phyloP scores from a whole-genome alignment of 768 basidiomycete genomes.

The Mycena metata region DNA sequence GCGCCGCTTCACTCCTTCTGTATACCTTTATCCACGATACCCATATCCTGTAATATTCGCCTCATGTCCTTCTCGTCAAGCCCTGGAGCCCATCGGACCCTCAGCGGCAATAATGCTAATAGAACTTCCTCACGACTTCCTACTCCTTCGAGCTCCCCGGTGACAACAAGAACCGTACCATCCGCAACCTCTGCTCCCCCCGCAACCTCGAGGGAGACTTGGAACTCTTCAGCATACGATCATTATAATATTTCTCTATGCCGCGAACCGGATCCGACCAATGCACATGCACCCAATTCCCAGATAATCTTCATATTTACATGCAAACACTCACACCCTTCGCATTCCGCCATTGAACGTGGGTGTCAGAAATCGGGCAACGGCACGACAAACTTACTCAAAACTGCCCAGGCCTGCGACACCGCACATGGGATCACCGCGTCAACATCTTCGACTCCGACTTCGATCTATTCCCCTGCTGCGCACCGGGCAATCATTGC shows the following conservation, averaged over 20 bases:
- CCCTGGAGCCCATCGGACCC: too few relatives aligned
- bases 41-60: too few relatives aligned
- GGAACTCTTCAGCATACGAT: constrained; percentile 35
- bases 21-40: too few relatives aligned
- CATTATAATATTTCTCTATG: constrained; percentile 35
- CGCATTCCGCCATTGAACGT: background rate
- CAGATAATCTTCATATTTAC: constrained; percentile 22
- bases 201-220: constrained; percentile 8
- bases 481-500: constrained; percentile 45
- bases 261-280: too few relatives aligned
- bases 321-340: constrained; percentile 6
- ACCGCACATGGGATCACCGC: background rate
- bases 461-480: constrained; percentile 22
- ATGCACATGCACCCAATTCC: background rate
- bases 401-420: background rate
- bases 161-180: too few relatives aligned
- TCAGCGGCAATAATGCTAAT: too few relatives aligned
- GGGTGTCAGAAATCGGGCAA: background rate
- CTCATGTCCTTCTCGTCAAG: too few relatives aligned
- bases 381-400: background rate
- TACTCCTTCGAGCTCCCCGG: too few relatives aligned
- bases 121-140: too few relatives aligned
- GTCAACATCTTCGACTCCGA: background rate
- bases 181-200: too few relatives aligned
- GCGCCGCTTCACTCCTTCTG: too few relatives aligned